Evolutionary conservation across 805 yeast genomes (phyloP).

Genomic region (Metschnikowia cubensis): DNA sequence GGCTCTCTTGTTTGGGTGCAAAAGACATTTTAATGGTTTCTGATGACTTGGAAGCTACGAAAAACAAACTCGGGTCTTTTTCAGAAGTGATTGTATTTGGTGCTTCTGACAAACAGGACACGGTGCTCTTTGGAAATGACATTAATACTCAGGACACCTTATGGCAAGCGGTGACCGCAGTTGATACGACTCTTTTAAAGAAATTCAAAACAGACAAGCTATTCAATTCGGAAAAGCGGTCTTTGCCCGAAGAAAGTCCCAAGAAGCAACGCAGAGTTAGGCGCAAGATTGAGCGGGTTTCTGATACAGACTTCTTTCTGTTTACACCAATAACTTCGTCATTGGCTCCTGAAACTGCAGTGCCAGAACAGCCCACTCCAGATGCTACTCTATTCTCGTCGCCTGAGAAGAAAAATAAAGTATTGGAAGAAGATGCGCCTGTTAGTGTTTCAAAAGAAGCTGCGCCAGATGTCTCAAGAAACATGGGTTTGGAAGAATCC

Average conservation of each 20-base stretch:
- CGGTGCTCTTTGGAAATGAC: neutral
- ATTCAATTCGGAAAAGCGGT: neutral
- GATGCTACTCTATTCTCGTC: neutral
- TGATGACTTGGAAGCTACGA: neutral
- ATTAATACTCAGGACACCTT: slow-evolving; percentile 7
- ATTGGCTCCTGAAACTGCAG: neutral
- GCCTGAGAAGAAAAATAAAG: neutral
- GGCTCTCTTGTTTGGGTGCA: slow-evolving; percentile 17
- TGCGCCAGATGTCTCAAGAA: neutral
- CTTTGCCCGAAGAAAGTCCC: neutral
- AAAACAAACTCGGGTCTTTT: neutral
- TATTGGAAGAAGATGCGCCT: neutral
- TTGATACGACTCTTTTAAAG: slow-evolving; percentile 3
- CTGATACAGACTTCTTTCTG: slow-evolving; percentile 34
- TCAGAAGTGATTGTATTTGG: neutral
- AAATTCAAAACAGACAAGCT: neutral
- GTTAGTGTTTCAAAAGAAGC: neutral
- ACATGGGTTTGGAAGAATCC: neutral
- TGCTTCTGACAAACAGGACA: neutral
- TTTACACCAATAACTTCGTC: slow-evolving; percentile 16
- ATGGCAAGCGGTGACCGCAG: slow-evolving; percentile 12
- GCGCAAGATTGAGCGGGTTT: slow-evolving; percentile 30
- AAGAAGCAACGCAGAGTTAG: slow-evolving; percentile 23
- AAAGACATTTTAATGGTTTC: neutral
- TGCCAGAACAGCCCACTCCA: neutral